Conservation (phyloP, 2,329 filamentous ascomycete genomes). For the Aplosporella prunicola region DNA sequence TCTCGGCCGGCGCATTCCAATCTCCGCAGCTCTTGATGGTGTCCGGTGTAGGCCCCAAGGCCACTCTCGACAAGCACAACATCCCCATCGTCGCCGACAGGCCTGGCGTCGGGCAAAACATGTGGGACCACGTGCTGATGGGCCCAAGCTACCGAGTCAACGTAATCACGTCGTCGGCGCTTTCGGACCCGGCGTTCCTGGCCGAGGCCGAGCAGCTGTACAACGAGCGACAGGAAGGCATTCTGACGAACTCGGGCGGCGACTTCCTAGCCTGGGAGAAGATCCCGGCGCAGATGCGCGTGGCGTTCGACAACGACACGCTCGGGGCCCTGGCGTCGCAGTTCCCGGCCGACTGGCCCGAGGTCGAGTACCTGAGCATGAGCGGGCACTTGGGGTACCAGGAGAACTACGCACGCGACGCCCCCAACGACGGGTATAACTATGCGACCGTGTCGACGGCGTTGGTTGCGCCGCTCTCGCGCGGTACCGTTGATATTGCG, state of each 20-base stretch:
- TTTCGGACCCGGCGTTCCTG: conserved; percentile 15
- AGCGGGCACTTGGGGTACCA: neutral
- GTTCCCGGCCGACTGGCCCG: conserved; percentile 15
- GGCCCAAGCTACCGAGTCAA: conserved; percentile 17
- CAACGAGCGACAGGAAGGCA: neutral
- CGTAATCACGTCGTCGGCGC: conserved; percentile 13
- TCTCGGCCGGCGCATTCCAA: conserved; percentile 36
- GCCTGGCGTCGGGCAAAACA: conserved; percentile 19
- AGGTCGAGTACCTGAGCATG: conserved; percentile 13
- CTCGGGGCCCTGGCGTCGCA: neutral
- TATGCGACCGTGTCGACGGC: conserved; percentile 18
- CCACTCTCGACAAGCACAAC: conserved; percentile 16
- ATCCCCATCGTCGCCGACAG: conserved; percentile 17
- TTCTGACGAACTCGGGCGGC: conserved; percentile 2
- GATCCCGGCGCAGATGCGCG: neutral
- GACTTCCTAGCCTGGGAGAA: conserved; percentile 15
- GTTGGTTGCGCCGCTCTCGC: conserved; percentile 37
- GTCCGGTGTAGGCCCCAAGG: conserved; percentile 28
- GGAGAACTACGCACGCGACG: conserved; percentile 10
- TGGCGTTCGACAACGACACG: neutral
- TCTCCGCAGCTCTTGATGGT: conserved; percentile 32
- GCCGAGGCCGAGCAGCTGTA: conserved; percentile 4
- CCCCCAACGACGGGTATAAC: conserved; percentile 16
- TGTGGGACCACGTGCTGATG: conserved; percentile 23
- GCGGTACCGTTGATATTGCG: conserved; percentile 44